Base-by-base conservation (phyloP, 495 filamentous ascomycete genomes). In the Thozetella sp. region DNA sequence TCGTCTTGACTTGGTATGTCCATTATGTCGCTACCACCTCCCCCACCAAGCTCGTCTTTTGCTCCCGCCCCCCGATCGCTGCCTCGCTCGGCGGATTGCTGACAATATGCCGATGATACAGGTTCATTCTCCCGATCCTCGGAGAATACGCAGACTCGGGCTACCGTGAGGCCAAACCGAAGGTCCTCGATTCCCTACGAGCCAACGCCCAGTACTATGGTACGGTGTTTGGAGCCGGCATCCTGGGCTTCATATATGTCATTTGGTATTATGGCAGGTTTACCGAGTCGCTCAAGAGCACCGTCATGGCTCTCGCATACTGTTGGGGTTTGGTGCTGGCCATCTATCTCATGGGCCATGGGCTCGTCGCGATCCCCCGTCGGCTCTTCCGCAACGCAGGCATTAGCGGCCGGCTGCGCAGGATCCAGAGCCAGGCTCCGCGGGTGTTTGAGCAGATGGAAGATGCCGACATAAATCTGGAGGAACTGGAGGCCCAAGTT, bases 271-370 rank as follows among this genome's bases (percentile, higher is more conserved):
- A 88, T 64, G 92, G 92, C 0, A 63, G 67, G 54, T 77, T 77
- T 6, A 77, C 76, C 37, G 69, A 63, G 11, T 77, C 79, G 22
- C 85, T 97, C 54, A 95, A 96, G 76, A 88, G 86, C 46, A 77
- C 96, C 25, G 81, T 95, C 61, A 95, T 99, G 88, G 95, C 95
- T 22, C 78, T 97, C 55, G 93, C 93, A 27, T 97, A 99, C 73
- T 89, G 91, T 63, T 98, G 93, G 90, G 92, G 93, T 61, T 80
- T 99, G 63, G 77, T 92, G 2, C 78, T 97, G 57, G 95, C 93
- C 17, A 97, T 98, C 57, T 97, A 94, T 67, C 82, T 99, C 22
- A 97, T 99, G 95, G 95, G 95, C 6, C 93, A 99, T 65, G 95
- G 95, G 11, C 78, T 98, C 37, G 95, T 99, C 45, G 89, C 95